A percentile compares a stretch with the other conserved stretches of the same genome.
Evolutionary conservation across 2,329 filamentous ascomycete species (phyloP).

Genomic region (Penicillium digitatum): DNA sequence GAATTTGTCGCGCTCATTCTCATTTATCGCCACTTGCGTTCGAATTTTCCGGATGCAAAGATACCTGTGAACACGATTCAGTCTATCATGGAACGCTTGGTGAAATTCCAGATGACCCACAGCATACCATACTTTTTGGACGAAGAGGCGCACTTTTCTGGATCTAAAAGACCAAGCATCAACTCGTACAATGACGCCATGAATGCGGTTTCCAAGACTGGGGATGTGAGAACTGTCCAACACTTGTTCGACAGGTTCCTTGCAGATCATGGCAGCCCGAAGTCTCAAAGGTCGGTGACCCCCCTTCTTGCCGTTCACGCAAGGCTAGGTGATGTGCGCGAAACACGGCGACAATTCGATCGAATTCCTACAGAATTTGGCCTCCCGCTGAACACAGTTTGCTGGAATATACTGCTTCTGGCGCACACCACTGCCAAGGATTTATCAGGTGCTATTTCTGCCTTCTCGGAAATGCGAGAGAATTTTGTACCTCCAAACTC

Average conservation of each 20-base stretch:
- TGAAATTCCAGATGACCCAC: slow-evolving; percentile 31
- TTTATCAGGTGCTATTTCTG: slow-evolving; percentile 60
- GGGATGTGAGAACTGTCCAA: slow-evolving; percentile 45
- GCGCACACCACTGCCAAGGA: slow-evolving; percentile 65
- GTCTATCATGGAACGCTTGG: slow-evolving; percentile 27
- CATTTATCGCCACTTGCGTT: slow-evolving; percentile 43
- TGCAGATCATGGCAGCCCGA: slow-evolving; percentile 36
- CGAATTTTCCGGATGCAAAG: slow-evolving; percentile 24
- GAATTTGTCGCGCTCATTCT: slow-evolving; percentile 32
- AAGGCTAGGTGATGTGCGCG: slow-evolving; percentile 59
- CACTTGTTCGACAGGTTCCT: slow-evolving; percentile 44
- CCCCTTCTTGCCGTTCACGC: slow-evolving; percentile 69
- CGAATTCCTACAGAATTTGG: slow-evolving; percentile 56
- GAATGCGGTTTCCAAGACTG: slow-evolving; percentile 44
- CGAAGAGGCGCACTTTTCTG: slow-evolving; percentile 37
- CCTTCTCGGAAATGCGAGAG: slow-evolving; percentile 59
- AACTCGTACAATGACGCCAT: slow-evolving; percentile 38
- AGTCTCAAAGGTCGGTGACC: slow-evolving; percentile 33
- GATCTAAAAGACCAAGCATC: slow-evolving; percentile 23
- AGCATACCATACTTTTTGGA: slow-evolving; percentile 41
- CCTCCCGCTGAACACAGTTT: slow-evolving; percentile 54
- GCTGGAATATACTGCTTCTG: slow-evolving; percentile 75
- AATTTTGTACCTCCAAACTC: slow-evolving; percentile 53
- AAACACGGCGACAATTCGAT: slow-evolving; percentile 59
- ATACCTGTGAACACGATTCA: slow-evolving; percentile 23